phyloP scores from a whole-genome alignment of 2,329 filamentous ascomycete species.

The Fusarium austroafricanum region DNA sequence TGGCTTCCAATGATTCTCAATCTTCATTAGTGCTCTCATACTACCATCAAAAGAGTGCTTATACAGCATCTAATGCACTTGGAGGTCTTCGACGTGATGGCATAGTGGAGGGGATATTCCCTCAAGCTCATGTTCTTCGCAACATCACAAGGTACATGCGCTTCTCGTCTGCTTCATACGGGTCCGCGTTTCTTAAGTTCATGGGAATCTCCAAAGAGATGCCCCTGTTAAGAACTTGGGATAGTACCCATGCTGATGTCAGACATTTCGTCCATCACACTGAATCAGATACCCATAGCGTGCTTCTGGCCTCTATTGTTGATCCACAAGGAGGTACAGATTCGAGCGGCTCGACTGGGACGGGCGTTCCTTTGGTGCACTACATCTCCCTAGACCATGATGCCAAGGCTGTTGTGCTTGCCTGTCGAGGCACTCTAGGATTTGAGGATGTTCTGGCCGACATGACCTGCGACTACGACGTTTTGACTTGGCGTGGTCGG shows the following conservation, averaged over 20 bases:
- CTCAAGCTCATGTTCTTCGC: conserved; percentile 67
- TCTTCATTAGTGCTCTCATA: conserved; percentile 64
- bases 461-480: conserved; percentile 79
- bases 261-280: conserved; percentile 74
- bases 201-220: conserved; percentile 69
- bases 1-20: conserved; percentile 67
- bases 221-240: conserved; percentile 55
- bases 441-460: conserved; percentile 81
- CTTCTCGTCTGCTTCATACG: conserved; percentile 75
- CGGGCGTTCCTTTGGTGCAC: conserved; percentile 77
- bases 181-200: conserved; percentile 70
- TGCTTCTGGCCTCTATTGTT: conserved; percentile 76
- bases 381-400: conserved; percentile 79
- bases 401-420: conserved; percentile 77
- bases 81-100: conserved; percentile 63
- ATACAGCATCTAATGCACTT: conserved; percentile 61
- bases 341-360: conserved; percentile 71
- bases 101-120: conserved; percentile 68
- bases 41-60: conserved; percentile 61
- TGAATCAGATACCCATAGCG: conserved; percentile 65
- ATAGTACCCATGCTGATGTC: conserved; percentile 69
- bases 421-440: conserved; percentile 76
- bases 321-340: conserved; percentile 76
- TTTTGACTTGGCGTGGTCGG: conserved; percentile 71
- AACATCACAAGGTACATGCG: conserved; percentile 74